A percentile compares a stretch with the other conserved stretches of the same genome.
Evolutionary conservation across 2,329 filamentous ascomycete species (phyloP).

Genomic region (Aspergillus calidoustus): DNA sequence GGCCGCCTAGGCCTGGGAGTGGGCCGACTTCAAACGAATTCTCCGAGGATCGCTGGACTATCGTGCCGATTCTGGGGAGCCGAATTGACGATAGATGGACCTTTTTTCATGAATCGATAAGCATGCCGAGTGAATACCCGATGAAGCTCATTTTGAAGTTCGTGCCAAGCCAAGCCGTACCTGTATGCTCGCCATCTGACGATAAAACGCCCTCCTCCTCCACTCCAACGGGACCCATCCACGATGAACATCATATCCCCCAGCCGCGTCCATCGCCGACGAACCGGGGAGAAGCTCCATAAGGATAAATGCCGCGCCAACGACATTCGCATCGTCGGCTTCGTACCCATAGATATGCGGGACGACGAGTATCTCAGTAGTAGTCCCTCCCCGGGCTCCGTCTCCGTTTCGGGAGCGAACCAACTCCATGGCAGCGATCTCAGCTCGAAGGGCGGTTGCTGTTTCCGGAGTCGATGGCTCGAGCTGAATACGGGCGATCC

Average conservation of each 20-base stretch:
- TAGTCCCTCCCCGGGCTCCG: background rate
- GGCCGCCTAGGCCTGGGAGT: slow-evolving; percentile 23
- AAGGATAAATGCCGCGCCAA: slow-evolving; percentile 35
- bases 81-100: slow-evolving; percentile 23
- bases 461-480: slow-evolving; percentile 7
- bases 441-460: background rate
- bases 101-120: background rate
- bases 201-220: background rate
- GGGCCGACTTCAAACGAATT: slow-evolving; percentile 22
- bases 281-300: slow-evolving; percentile 35
- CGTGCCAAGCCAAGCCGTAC: background rate
- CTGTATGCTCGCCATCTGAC: background rate
- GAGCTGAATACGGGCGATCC: slow-evolving; percentile 13
- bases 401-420: background rate
- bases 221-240: slow-evolving; percentile 16
- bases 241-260: slow-evolving; percentile 26
- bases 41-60: slow-evolving; percentile 13
- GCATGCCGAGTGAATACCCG: background rate
- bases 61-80: slow-evolving; percentile 25
- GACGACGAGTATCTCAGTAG: background rate
- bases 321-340: slow-evolving; percentile 21
- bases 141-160: background rate
- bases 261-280: slow-evolving; percentile 27
- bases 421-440: slow-evolving; percentile 9
- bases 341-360: slow-evolving; percentile 10